Conservation (phyloP, 2,329 filamentous ascomycete genomes). For the Rutstroemia sp. region DNA sequence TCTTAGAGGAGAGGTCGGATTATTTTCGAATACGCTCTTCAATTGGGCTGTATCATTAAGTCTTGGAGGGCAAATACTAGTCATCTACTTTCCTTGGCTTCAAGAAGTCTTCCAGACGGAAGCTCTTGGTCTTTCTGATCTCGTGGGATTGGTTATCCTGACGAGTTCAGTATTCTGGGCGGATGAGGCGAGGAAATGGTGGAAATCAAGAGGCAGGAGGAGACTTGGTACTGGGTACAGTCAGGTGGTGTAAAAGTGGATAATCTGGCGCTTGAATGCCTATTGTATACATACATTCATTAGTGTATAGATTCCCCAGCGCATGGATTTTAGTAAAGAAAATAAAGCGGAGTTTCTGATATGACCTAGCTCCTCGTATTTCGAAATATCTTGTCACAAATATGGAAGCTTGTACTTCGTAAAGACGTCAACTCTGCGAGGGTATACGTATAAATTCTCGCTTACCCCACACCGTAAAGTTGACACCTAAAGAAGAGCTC, state of each 20-base stretch:
- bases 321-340: conserved; percentile 5
- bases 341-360: neutral
- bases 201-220: conserved; percentile 47
- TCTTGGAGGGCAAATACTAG: conserved; percentile 76
- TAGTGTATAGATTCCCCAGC: conserved; percentile 7
- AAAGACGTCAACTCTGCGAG: neutral
- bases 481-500: conserved; percentile 11
- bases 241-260: conserved; percentile 47
- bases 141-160: conserved; percentile 64
- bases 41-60: conserved; percentile 90
- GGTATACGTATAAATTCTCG: conserved; percentile 13
- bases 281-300: conserved; percentile 11
- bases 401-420: no score
- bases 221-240: conserved; percentile 56
- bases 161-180: conserved; percentile 93
- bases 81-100: conserved; percentile 91
- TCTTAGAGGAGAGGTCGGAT: conserved; percentile 72
- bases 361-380: neutral
- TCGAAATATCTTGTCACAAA: no score
- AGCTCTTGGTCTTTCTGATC: conserved; percentile 64
- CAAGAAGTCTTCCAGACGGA: conserved; percentile 97
- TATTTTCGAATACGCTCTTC: conserved; percentile 87
- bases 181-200: conserved; percentile 84
- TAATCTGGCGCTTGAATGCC: neutral
- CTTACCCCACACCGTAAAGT: conserved; percentile 15